A percentile compares a stretch with the other conserved stretches of the same genome.
Evolutionary conservation across 306 rosid genomes (phyloP).

Genomic region (Oemleria cerasiformis): DNA sequence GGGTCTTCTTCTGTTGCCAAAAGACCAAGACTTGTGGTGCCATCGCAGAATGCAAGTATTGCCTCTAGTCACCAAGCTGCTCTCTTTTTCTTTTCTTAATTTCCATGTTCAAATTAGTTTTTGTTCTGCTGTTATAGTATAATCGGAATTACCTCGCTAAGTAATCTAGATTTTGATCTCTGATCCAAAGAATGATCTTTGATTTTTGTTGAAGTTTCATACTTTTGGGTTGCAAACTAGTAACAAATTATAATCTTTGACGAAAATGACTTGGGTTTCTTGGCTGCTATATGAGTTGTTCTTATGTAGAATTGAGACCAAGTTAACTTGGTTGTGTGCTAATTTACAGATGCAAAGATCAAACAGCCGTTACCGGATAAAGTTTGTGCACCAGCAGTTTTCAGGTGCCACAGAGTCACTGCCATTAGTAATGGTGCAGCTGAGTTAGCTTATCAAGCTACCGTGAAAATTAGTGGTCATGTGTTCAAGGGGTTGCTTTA

Average conservation of each 20-base stretch:
- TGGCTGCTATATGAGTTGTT: background rate
- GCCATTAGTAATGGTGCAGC: slow-evolving; percentile 64
- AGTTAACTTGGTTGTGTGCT: slow-evolving; percentile 7
- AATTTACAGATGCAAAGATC: slow-evolving; percentile 56
- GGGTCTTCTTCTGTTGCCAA: slow-evolving; percentile 55
- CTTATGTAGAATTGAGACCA: background rate
- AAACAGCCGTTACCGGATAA: slow-evolving; percentile 59
- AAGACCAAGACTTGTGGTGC: slow-evolving; percentile 43
- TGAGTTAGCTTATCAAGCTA: slow-evolving; percentile 66
- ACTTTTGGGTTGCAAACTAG: background rate
- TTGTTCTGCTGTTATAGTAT: background rate
- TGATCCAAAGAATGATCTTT: background rate
- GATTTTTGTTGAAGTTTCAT: background rate
- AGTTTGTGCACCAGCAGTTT: slow-evolving; percentile 64
- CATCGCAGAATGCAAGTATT: slow-evolving; percentile 40
- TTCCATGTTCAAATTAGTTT: background rate
- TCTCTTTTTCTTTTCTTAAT: background rate
- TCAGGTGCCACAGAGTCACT: slow-evolving; percentile 77
- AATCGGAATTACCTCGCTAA: background rate
- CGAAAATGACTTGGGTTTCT: background rate
- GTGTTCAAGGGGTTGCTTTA: slow-evolving; percentile 77
- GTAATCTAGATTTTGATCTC: background rate
- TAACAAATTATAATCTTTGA: background rate
- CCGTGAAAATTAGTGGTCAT: slow-evolving; percentile 77
- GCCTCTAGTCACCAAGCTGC: slow-evolving; percentile 32